Evolutionary conservation across 768 basidiomycete genomes (phyloP).

Genomic region (Russula emetica): DNA sequence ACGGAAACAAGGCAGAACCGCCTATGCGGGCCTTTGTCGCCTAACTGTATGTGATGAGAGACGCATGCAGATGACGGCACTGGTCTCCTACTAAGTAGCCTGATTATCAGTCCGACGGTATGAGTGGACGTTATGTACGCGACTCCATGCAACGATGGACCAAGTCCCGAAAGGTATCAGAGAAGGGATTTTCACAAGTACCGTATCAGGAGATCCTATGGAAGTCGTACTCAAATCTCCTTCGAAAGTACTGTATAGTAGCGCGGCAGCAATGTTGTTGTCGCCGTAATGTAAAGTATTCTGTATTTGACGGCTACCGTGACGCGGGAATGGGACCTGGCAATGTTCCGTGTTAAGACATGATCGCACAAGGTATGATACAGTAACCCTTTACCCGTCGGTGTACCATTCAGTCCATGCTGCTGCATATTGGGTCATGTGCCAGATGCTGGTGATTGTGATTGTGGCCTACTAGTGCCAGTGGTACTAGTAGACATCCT

Average conservation of each 20-base stretch:
- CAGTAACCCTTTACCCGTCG: not conserved
- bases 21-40: too few species aligned
- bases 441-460: not conserved
- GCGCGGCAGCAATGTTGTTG: too few species aligned
- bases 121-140: too few species aligned
- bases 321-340: too few species aligned
- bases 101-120: too few species aligned
- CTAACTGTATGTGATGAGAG: too few species aligned
- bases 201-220: not conserved
- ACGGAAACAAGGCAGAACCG: too few species aligned
- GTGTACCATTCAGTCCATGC: not conserved
- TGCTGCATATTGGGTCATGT: not conserved
- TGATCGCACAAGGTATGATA: not conserved
- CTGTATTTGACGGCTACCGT: not conserved
- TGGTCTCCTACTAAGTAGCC: too few species aligned
- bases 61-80: too few species aligned
- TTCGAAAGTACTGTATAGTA: not conserved
- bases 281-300: not conserved
- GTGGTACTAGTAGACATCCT: not conserved
- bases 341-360: not conserved
- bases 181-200: not conserved
- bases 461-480: not conserved
- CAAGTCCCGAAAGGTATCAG: not conserved
- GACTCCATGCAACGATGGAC: not conserved
- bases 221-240: not conserved